These are phyloP conservation scores for Lasiodiplodia hormozganensis DNA, from an alignment of 2,329 filamentous ascomycete genomes.

Conservation along the genomic window DNA sequence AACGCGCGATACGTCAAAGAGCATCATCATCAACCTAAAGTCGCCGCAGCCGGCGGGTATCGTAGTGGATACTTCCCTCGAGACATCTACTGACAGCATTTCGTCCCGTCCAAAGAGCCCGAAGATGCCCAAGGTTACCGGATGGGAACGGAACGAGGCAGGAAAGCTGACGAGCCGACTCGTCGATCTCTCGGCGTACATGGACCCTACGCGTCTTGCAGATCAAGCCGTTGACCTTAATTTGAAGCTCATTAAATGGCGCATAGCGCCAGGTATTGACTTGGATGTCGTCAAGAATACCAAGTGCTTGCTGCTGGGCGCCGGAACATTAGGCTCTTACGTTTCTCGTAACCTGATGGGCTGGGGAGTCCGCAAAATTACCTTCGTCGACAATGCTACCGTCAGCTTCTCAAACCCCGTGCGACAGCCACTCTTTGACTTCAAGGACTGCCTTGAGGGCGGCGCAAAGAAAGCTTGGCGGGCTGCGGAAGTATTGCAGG, in stretches of 20 bases:
- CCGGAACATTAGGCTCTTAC: constrained; percentile 92
- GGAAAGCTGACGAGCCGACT: constrained; percentile 80
- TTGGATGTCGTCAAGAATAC: constrained; percentile 88
- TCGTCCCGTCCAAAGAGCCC: constrained; percentile 37
- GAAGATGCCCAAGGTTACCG: constrained; percentile 86
- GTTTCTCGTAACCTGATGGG: constrained; percentile 91
- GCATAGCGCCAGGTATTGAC: constrained; percentile 86
- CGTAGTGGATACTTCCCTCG: constrained; percentile 32
- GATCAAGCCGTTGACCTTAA: constrained; percentile 97
- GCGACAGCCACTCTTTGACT: constrained; percentile 89
- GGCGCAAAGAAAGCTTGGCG: constrained; percentile 82
- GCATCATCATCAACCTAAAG: constrained; percentile 74
- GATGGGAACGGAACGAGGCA: constrained; percentile 86
- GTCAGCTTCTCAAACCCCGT: constrained; percentile 98
- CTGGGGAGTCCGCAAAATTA: constrained; percentile 95
- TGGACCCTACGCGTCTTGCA: constrained; percentile 86
- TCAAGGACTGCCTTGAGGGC: constrained; percentile 85
- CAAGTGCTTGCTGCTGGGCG: constrained; percentile 87
- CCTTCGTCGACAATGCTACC: constrained; percentile 90
- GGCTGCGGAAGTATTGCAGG: constrained; percentile 78
- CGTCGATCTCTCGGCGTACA: constrained; percentile 87
- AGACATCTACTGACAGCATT: background rate
- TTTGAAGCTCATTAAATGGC: constrained; percentile 98
- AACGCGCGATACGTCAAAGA: constrained; percentile 79
- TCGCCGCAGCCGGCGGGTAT: constrained; percentile 46